A percentile compares a stretch with the other conserved stretches of the same genome.
These are phyloP conservation scores for Cyclanthera cordifolia DNA, from an alignment of 306 rosid genomes.

Conservation along the genomic window DNA sequence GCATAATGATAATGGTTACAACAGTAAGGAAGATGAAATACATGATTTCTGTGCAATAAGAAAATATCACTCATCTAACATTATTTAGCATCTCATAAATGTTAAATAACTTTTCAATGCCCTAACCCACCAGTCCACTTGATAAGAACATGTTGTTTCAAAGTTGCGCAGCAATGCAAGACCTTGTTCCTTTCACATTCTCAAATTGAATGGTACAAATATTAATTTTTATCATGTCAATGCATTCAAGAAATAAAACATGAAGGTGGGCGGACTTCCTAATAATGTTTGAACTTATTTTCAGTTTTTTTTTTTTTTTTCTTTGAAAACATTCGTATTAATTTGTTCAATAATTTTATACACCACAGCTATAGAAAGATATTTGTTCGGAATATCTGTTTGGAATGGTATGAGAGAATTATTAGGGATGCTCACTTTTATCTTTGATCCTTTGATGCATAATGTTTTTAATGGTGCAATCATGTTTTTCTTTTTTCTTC, in stretches of 20 bases:
- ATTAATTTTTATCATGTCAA: not conserved
- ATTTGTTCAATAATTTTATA: not conserved
- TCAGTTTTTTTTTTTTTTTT: not conserved
- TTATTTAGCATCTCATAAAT: not conserved
- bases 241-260: not conserved
- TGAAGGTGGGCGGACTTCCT: not conserved
- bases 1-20: conserved; percentile 20
- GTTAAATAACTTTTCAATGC: not conserved
- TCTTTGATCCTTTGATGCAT: no score
- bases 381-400: no score
- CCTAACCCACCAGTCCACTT: not conserved
- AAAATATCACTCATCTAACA: not conserved
- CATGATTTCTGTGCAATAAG: not conserved
- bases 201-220: not conserved
- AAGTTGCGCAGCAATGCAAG: not conserved
- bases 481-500: no score
- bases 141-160: not conserved
- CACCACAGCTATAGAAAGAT: not conserved
- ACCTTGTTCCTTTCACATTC: not conserved
- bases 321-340: not conserved
- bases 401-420: no score
- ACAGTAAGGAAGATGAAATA: conserved; percentile 10
- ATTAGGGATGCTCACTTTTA: no score
- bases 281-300: not conserved
- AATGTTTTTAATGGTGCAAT: no score